Percentiles rank a stretch among this genome's conserved stretches.
These are phyloP conservation scores for Clavispora fructus DNA, from an alignment of 805 yeast genomes.

Conservation along the genomic window DNA sequence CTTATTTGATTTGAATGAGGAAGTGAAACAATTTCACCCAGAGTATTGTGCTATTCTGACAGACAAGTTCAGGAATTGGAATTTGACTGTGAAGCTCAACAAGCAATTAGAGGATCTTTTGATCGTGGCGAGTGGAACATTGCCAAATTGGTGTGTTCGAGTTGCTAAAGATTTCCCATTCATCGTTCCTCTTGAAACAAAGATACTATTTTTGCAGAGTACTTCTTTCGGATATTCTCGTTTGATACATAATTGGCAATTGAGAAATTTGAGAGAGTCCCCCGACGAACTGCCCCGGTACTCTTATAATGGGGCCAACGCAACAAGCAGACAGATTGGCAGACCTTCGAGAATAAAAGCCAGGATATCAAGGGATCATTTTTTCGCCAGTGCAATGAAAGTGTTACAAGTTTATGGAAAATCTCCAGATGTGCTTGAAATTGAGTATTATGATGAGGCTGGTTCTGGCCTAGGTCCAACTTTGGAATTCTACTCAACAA, in stretches of 20 bases:
- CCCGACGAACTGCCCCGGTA: background rate
- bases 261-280: constrained; percentile 33
- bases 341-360: constrained; percentile 75
- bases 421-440: constrained; percentile 76
- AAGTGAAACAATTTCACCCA: constrained; percentile 7
- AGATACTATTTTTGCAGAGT: constrained; percentile 72
- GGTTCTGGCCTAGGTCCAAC: constrained; percentile 99
- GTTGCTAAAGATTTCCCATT: constrained; percentile 75
- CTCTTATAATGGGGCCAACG: background rate
- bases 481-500: constrained; percentile 80
- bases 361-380: constrained; percentile 62
- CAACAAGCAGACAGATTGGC: constrained; percentile 51
- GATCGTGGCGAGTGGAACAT: constrained; percentile 76
- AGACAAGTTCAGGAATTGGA: constrained; percentile 60
- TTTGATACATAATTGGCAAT: constrained; percentile 72
- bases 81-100: constrained; percentile 78
- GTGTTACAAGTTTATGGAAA: constrained; percentile 72
- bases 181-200: constrained; percentile 75
- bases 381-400: constrained; percentile 74
- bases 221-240: constrained; percentile 91
- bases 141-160: constrained; percentile 80
- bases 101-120: constrained; percentile 87
- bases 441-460: constrained; percentile 83
- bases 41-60: constrained; percentile 12
- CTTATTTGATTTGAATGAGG: constrained; percentile 36